Conservation (phyloP, 2,329 filamentous ascomycete species). For the Diaporthe sp. region DNA sequence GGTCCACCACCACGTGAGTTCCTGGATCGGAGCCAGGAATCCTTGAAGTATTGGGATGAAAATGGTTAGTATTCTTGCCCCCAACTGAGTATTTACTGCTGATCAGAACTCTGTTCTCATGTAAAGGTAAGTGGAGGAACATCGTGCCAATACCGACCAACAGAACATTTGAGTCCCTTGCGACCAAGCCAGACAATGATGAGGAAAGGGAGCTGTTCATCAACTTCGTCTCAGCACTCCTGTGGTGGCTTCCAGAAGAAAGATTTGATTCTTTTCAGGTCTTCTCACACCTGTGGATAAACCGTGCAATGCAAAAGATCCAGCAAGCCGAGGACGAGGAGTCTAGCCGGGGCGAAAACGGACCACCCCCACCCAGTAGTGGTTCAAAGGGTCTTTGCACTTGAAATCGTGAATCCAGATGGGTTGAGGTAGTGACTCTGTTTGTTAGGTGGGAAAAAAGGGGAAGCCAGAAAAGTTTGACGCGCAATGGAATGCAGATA, state of each 20-base stretch:
- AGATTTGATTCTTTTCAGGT: neutral
- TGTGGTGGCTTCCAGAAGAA: neutral
- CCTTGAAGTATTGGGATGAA: slow-evolving; percentile 3
- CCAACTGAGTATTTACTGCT: neutral
- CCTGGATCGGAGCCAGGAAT: neutral
- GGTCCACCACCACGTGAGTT: slow-evolving; percentile 5
- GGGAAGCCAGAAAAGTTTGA: too few species aligned
- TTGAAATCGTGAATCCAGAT: too few species aligned
- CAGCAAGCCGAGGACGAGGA: neutral
- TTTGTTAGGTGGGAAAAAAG: too few species aligned
- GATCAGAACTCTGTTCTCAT: neutral
- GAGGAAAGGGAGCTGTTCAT: neutral
- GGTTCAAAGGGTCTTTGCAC: too few species aligned
- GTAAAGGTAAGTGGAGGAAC: neutral
- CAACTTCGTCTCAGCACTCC: neutral
- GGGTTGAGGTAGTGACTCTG: too few species aligned
- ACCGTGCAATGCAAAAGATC: neutral
- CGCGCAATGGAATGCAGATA: too few species aligned
- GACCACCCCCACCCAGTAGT: too few species aligned
- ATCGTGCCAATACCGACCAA: slow-evolving; percentile 1
- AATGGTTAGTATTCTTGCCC: neutral
- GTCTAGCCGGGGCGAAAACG: too few species aligned
- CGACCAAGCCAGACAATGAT: neutral
- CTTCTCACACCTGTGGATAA: slow-evolving; percentile 4
- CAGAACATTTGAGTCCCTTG: neutral